Percentiles rank a stretch among this genome's conserved stretches.
Evolutionary conservation across 2,329 filamentous ascomycete genomes (phyloP).

Genomic region (Ceratocystis huliohia): DNA sequence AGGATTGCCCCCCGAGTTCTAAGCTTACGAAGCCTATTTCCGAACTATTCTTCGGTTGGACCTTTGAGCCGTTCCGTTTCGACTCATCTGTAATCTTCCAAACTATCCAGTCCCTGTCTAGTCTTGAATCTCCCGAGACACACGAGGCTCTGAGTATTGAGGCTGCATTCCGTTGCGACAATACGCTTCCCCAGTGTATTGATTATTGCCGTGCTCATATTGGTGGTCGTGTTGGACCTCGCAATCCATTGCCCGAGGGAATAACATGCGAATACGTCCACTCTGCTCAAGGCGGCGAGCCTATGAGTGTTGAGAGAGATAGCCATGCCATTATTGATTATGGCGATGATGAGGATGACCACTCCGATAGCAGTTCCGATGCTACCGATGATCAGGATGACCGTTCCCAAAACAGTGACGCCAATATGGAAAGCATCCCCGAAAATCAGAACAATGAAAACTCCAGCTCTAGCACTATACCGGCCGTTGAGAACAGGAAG

Average conservation of each 20-base stretch:
- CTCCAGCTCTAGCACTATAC: constrained; percentile 1
- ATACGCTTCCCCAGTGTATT: constrained; percentile 43
- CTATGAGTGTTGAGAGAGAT: constrained; percentile 23
- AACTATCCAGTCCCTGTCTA: constrained; percentile 33
- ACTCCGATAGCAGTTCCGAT: constrained; percentile 18
- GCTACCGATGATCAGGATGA: constrained; percentile 21
- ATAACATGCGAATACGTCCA: constrained; percentile 24
- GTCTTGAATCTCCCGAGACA: background rate
- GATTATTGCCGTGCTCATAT: constrained; percentile 64
- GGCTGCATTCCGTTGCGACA: constrained; percentile 71
- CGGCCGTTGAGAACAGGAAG: constrained; percentile 29
- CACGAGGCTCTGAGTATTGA: constrained; percentile 54
- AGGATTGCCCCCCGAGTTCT: background rate
- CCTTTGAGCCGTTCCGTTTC: constrained; percentile 18
- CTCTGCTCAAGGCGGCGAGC: constrained; percentile 21
- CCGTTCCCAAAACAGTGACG: constrained; percentile 9
- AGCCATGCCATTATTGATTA: constrained; percentile 17
- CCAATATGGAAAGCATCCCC: constrained; percentile 23
- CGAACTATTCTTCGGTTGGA: background rate
- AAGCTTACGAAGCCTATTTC: constrained; percentile 5
- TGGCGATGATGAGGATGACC: constrained; percentile 24
- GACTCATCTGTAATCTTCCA: constrained; percentile 30
- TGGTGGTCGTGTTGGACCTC: constrained; percentile 43
- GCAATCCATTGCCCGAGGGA: constrained; percentile 50
- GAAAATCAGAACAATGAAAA: constrained; percentile 25